Evolutionary conservation across 352 stramenopile species (phyloP).

Genomic region (Phytophthora hibernalis): DNA sequence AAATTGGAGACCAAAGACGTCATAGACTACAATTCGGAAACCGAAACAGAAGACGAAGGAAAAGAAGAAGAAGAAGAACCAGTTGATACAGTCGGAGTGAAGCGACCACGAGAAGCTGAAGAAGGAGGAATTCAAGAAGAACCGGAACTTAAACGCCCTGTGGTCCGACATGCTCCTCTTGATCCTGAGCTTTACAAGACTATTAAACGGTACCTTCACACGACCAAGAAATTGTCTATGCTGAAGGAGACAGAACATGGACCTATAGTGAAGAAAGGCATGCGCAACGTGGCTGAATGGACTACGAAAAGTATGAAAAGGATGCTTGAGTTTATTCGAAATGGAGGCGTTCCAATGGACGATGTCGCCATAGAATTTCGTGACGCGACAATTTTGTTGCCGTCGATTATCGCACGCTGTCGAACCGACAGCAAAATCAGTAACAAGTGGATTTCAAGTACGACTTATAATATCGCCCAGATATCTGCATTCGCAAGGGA

Average conservation of each 20-base stretch:
- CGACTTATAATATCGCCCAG: neutral
- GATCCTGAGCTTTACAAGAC: neutral
- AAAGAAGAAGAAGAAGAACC: neutral
- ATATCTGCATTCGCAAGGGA: neutral
- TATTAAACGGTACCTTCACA: neutral
- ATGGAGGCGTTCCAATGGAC: neutral
- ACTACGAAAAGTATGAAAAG: neutral
- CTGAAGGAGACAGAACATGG: neutral
- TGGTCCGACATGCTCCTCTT: neutral
- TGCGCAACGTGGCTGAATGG: neutral
- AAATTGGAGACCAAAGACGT: slow-evolving; percentile 17
- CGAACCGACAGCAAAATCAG: neutral
- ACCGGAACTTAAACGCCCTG: neutral
- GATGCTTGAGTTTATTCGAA: neutral
- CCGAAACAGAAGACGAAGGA: slow-evolving; percentile 19
- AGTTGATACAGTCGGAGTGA: slow-evolving; percentile 1
- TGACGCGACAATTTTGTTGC: slow-evolving; percentile 1
- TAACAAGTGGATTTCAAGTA: neutral
- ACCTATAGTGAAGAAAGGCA: neutral
- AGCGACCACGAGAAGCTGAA: slow-evolving; percentile 3
- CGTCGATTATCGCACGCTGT: neutral
- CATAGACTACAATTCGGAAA: slow-evolving; percentile 16
- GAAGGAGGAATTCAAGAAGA: slow-evolving; percentile 4
- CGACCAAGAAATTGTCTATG: neutral
- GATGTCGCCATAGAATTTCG: neutral